Evolutionary conservation across 106 monocot genomes (phyloP).

Genomic region (Chionographis japonica): DNA sequence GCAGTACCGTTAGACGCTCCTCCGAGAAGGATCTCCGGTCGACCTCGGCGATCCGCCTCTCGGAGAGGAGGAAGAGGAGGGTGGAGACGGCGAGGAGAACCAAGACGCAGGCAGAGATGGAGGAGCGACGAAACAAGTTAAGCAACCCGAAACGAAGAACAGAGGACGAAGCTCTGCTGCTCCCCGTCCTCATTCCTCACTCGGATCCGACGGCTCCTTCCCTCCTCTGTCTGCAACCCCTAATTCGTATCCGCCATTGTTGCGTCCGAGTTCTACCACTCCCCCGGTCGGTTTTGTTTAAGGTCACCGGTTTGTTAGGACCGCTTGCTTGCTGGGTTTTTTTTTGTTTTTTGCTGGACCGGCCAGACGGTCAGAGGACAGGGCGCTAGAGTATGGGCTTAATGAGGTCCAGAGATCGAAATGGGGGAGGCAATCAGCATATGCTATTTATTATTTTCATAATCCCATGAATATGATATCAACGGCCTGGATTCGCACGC

Average conservation of each 20-base stretch:
- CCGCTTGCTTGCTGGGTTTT: no score
- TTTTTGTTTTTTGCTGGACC: no score
- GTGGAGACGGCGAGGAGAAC: conserved; percentile 38
- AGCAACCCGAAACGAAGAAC: conserved; percentile 1
- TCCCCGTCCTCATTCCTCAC: background rate
- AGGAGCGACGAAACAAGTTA: conserved; percentile 7
- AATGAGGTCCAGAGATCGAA: no score
- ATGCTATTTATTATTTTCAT: no score
- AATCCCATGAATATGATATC: no score
- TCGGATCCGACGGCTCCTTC: background rate
- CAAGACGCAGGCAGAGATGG: conserved; percentile 28
- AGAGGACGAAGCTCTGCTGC: conserved; percentile 7
- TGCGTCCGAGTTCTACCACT: no score
- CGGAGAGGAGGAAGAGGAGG: conserved; percentile 42
- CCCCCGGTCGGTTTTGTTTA: no score
- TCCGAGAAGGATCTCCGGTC: conserved; percentile 7
- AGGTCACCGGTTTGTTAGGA: no score
- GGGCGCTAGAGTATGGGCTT: no score
- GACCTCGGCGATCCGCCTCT: conserved; percentile 41
- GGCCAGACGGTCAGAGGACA: no score
- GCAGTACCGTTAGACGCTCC: background rate
- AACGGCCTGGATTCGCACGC: no score
- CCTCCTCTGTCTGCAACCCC: background rate
- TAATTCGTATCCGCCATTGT: background rate
- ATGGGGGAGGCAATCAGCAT: no score